Base-by-base conservation (phyloP, 768 basidiomycete species). In the Macrolepiota dolichaula region DNA sequence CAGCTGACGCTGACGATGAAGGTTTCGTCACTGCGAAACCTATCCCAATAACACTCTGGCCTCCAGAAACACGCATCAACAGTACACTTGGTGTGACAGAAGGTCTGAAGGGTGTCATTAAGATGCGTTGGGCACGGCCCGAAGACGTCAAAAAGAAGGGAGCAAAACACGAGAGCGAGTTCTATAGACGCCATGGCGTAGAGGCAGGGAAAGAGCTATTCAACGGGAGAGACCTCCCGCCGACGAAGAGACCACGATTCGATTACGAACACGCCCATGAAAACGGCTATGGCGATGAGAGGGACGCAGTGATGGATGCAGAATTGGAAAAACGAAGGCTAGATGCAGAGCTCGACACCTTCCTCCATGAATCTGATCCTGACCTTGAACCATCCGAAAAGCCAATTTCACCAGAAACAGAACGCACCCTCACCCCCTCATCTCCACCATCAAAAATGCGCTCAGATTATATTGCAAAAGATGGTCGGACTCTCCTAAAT, bases 111-210 rank as follows among this genome's bases (percentile, higher is more conserved):
- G 91, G 87, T 12, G 66, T 71, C 5, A 79, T 94, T 42, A 77
- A 76, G 57, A 88, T 94, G 84, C 84, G 92, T 25, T 92, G 89
- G 90, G 92, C 92, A 0, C 77, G 74, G 61, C 68, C 66, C 27
- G 82, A 84, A 29, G 92, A 94, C 66, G 81, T 92, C 49, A 94
- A 94, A 78, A 85, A 89, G 76, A 83, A 79, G 54, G 90, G 89
- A 1, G 89, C 92, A 3, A 84, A 81, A 69, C 77, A 76, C 59
- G 81, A 88, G 63, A 93, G 91, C 68, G 75, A 88, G 65, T 94
- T 93, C 65, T 94, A 94, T 73, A 85, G 73, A 71, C 88, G 84
- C 67, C 88, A 93, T 61, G 92, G 91, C 17, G 68, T 67, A 57
- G 69, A 70, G 32, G 87, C 87, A 2, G 91, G 90, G 59, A 91